Evolutionary conservation across 1,284 basidiomycete species (phyloP).

Genomic region (Somion occarium): DNA sequence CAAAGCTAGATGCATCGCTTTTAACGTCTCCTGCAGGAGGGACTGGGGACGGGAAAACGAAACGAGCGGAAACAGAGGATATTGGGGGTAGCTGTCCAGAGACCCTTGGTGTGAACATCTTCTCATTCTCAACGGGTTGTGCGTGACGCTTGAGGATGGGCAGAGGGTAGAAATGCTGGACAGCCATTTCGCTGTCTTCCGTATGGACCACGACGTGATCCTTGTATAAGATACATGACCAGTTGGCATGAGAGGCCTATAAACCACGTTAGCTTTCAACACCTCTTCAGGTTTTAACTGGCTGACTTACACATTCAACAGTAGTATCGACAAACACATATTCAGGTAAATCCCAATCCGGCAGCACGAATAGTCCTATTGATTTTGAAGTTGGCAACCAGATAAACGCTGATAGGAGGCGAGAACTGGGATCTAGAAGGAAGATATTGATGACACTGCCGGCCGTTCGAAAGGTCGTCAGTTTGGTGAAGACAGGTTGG

Average conservation of each 20-base stretch:
- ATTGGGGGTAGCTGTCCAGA: conserved; percentile 23
- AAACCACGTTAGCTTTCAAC: too few species aligned
- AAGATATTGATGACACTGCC: conserved; percentile 75
- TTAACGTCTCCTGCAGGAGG: not conserved
- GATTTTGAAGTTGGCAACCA: conserved; percentile 47
- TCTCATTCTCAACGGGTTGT: conserved; percentile 22
- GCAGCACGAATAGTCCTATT: conserved; percentile 59
- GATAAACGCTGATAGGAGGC: conserved; percentile 63
- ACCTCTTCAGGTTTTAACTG: too few species aligned
- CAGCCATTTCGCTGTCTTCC: conserved; percentile 53
- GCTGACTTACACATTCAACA: conserved; percentile 64
- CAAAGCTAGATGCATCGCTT: not conserved
- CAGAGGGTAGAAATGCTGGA: conserved; percentile 55
- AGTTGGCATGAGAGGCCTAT: conserved; percentile 59
- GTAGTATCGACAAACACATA: conserved; percentile 70
- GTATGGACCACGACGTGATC: conserved; percentile 67
- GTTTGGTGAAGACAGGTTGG: conserved; percentile 39
- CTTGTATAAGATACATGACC: conserved; percentile 64
- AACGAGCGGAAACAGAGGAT: conserved; percentile 22
- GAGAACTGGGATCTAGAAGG: conserved; percentile 57
- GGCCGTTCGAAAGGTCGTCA: conserved; percentile 56
- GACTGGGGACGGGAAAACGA: conserved; percentile 22
- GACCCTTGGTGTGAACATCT: conserved; percentile 32
- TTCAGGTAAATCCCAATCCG: conserved; percentile 59
- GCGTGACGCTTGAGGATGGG: conserved; percentile 38